Evolutionary conservation across 805 yeast species (phyloP).

Genomic region (Candida arabinofermentans): DNA sequence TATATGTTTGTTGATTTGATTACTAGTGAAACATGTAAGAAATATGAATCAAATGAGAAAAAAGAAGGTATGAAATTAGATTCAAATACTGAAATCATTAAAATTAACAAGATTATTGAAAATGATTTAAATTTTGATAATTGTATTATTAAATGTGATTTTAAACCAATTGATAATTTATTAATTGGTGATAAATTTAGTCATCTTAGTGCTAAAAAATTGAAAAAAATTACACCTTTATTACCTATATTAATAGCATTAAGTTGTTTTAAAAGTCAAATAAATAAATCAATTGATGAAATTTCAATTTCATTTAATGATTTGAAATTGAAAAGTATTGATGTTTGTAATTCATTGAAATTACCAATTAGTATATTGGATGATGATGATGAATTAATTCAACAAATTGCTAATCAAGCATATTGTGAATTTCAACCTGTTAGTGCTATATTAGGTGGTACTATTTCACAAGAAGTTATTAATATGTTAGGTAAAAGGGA

Average conservation of each 20-base stretch:
- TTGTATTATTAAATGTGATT: constrained; percentile 35
- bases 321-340: constrained; percentile 28
- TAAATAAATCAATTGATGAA: constrained; percentile 23
- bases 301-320: constrained; percentile 21
- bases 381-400: constrained; percentile 33
- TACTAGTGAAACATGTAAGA: constrained; percentile 51
- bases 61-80: constrained; percentile 46
- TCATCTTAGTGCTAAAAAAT: constrained; percentile 30
- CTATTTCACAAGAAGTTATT: constrained; percentile 84
- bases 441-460: constrained; percentile 86
- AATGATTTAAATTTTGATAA: constrained; percentile 34
- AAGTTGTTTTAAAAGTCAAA: constrained; percentile 36
- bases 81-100: constrained; percentile 40
- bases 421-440: constrained; percentile 73
- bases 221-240: constrained; percentile 49
- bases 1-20: constrained; percentile 77
- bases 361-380: constrained; percentile 41
- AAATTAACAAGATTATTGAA: constrained; percentile 34
- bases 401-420: constrained; percentile 43
- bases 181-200: constrained; percentile 33
- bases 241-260: constrained; percentile 58
- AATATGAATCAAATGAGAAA: constrained; percentile 38
- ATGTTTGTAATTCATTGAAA: constrained; percentile 36
- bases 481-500: constrained; percentile 74
- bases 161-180: constrained; percentile 33